Evolutionary conservation across 306 rosid genomes (phyloP).

Genomic region (Abrus pulchellus): DNA sequence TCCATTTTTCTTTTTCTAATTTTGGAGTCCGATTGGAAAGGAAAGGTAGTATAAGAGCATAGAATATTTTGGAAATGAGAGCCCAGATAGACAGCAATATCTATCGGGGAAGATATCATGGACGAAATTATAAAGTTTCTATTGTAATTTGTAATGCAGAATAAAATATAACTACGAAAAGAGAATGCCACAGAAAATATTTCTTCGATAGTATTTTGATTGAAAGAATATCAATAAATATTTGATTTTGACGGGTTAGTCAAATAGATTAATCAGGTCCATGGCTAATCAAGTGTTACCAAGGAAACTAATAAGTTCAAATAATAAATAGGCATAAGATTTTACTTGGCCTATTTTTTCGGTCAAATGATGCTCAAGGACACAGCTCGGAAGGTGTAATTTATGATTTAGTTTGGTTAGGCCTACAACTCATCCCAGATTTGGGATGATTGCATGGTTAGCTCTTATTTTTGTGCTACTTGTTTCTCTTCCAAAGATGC

Average conservation of each 20-base stretch:
- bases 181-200: constrained; percentile 3
- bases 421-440: neutral
- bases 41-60: constrained; percentile 31
- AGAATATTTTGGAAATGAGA: constrained; percentile 11
- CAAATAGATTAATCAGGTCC: constrained; percentile 8
- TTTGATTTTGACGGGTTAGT: constrained; percentile 17
- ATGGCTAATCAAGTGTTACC: neutral
- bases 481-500: neutral
- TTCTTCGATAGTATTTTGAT: neutral
- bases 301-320: neutral
- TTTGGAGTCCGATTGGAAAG: neutral
- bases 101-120: neutral
- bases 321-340: neutral
- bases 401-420: neutral
- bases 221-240: neutral
- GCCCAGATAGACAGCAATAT: constrained; percentile 23
- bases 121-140: constrained; percentile 5
- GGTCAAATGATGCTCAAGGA: neutral
- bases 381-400: neutral
- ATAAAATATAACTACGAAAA: neutral
- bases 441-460: neutral
- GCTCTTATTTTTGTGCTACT: neutral
- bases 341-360: no score
- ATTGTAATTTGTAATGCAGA: neutral
- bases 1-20: neutral